Evolutionary conservation across 2,329 filamentous ascomycete species (phyloP).

Genomic region (Aspergillus ibericus): DNA sequence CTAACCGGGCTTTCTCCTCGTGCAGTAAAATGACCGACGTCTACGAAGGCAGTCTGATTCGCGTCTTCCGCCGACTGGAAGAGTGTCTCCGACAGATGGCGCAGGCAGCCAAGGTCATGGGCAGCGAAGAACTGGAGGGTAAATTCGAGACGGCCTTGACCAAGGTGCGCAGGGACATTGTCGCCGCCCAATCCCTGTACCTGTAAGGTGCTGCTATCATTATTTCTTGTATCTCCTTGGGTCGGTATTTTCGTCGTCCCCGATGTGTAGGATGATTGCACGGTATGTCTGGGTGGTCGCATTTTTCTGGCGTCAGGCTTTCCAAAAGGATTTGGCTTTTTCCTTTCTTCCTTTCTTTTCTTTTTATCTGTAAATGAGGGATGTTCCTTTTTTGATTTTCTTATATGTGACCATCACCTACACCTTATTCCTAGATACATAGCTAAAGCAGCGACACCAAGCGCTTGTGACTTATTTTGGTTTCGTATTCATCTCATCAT

Average conservation of each 20-base stretch:
- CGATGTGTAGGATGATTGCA: conserved; percentile 9
- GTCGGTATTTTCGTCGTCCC: conserved; percentile 10
- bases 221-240: background rate
- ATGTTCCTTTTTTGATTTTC: background rate
- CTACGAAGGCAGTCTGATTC: conserved; percentile 94
- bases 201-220: conserved; percentile 54
- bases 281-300: conserved; percentile 18
- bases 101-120: conserved; percentile 96
- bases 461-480: background rate
- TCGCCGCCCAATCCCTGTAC: conserved; percentile 91
- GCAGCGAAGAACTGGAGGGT: conserved; percentile 85
- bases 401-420: background rate
- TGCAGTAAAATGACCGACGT: conserved; percentile 96
- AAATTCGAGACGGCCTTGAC: conserved; percentile 86
- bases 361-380: conserved; percentile 4
- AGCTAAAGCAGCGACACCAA: background rate
- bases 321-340: conserved; percentile 14
- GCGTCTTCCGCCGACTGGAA: conserved; percentile 91
- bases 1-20: conserved; percentile 13
- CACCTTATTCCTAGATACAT: background rate
- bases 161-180: conserved; percentile 89
- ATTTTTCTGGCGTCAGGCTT: conserved; percentile 25
- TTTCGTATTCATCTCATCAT: background rate
- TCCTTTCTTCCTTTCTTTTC: conserved; percentile 5
- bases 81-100: conserved; percentile 93